Percentiles rank a stretch among this genome's conserved stretches.
phyloP scores from a whole-genome alignment of 495 filamentous ascomycete species.

The Chaetomium fimeti region DNA sequence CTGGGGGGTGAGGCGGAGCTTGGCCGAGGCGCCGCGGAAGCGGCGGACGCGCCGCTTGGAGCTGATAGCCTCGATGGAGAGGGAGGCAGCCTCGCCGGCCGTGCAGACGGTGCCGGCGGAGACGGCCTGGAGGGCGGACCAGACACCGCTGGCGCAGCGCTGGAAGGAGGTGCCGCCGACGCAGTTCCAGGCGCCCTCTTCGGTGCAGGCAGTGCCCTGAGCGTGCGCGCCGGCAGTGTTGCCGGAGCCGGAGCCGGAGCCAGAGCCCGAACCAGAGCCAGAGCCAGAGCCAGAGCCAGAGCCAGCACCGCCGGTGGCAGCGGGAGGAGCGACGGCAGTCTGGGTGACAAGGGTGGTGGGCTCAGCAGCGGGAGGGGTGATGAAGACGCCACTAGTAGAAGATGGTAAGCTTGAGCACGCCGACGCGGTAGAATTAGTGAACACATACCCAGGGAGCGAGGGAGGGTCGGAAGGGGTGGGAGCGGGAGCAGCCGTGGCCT shows the following conservation, averaged over 20 bases:
- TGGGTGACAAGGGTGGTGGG: slow-evolving; percentile 27
- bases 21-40: slow-evolving; percentile 1
- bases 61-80: slow-evolving; percentile 30
- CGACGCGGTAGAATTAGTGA: neutral
- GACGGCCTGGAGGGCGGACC: slow-evolving; percentile 55
- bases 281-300: slow-evolving; percentile 20
- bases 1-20: neutral
- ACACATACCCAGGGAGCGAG: slow-evolving; percentile 25
- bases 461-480: slow-evolving; percentile 7
- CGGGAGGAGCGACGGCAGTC: slow-evolving; percentile 21
- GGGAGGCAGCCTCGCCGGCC: slow-evolving; percentile 47
- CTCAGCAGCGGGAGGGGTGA: slow-evolving; percentile 26
- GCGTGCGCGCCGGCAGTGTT: slow-evolving; percentile 23
- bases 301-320: slow-evolving; percentile 25
- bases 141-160: slow-evolving; percentile 62
- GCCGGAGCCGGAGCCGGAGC: slow-evolving; percentile 24
- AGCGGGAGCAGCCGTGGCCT: slow-evolving; percentile 18
- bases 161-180: slow-evolving; percentile 59
- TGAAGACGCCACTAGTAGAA: slow-evolving; percentile 32
- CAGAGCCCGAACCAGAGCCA: slow-evolving; percentile 13
- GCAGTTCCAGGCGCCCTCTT: slow-evolving; percentile 65
- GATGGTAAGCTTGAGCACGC: slow-evolving; percentile 11
- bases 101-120: slow-evolving; percentile 60
- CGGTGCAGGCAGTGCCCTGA: slow-evolving; percentile 45
- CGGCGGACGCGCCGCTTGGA: neutral